phyloP scores from a whole-genome alignment of 345 rosid species.

The Eucalyptus cloeziana region DNA sequence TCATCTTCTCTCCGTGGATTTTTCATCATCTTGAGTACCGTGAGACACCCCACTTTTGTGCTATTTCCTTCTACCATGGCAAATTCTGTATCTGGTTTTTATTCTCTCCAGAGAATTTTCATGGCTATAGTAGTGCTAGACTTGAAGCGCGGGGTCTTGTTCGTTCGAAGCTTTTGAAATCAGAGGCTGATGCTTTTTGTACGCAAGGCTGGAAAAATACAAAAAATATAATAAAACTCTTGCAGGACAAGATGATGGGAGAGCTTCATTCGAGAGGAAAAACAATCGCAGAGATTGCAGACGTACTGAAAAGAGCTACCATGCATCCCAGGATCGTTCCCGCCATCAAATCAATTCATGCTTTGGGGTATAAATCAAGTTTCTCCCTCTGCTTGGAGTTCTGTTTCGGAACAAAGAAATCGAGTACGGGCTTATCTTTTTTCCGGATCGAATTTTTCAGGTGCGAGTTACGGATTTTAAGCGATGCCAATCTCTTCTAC shows the following conservation, averaged over 20 bases:
- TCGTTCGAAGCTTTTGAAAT: not conserved
- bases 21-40: not conserved
- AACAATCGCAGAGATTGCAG: slow-evolving; percentile 44
- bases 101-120: not conserved
- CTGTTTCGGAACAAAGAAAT: not conserved
- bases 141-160: not conserved
- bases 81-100: not conserved
- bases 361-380: slow-evolving; percentile 36
- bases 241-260: slow-evolving; percentile 74
- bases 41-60: not conserved
- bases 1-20: not conserved
- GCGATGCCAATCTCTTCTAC: slow-evolving; percentile 72
- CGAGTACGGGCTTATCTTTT: not conserved
- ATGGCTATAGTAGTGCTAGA: not conserved
- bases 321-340: slow-evolving; percentile 57
- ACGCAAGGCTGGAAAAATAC: too few species aligned
- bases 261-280: slow-evolving; percentile 55
- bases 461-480: slow-evolving; percentile 70
- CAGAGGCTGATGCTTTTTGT: not conserved
- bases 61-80: not conserved
- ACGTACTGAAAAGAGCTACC: slow-evolving; percentile 36
- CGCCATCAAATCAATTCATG: slow-evolving; percentile 65
- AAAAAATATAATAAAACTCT: not conserved
- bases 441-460: slow-evolving; percentile 7
- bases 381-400: not conserved